phyloP scores from a whole-genome alignment of 352 stramenopile genomes.

The Globisporangium viniferum region DNA sequence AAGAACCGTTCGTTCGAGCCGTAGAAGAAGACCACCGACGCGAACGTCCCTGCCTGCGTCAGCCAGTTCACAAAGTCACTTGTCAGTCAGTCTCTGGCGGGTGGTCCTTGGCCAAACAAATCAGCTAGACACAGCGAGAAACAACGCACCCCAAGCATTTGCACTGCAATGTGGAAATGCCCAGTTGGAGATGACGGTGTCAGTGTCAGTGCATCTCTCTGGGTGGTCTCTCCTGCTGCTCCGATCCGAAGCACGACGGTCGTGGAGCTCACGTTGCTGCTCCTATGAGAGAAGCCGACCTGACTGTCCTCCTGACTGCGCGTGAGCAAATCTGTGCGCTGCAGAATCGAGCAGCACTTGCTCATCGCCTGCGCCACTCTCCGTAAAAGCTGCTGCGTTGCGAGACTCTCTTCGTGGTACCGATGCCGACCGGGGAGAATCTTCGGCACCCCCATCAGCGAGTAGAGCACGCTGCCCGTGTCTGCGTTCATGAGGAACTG shows the following conservation, averaged over 20 bases:
- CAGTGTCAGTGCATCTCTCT: neutral
- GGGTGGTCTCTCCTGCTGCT: neutral
- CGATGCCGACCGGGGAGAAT: neutral
- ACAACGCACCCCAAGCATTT: slow-evolving; percentile 36
- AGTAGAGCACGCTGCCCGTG: slow-evolving; percentile 25
- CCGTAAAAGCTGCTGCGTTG: slow-evolving; percentile 24
- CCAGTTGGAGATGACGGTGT: neutral
- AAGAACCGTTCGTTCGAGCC: slow-evolving; percentile 10
- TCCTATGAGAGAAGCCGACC: slow-evolving; percentile 6
- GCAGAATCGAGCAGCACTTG: slow-evolving; percentile 24
- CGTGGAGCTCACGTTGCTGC: slow-evolving; percentile 2
- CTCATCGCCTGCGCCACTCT: slow-evolving; percentile 28
- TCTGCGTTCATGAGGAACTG: slow-evolving; percentile 42
- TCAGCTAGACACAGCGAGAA: neutral
- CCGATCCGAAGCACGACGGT: slow-evolving; percentile 14
- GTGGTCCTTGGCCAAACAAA: neutral
- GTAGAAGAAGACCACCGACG: slow-evolving; percentile 20
- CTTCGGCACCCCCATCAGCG: slow-evolving; percentile 8
- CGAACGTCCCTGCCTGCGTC: slow-evolving; percentile 20
- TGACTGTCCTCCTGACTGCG: slow-evolving; percentile 10
- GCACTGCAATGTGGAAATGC: slow-evolving; percentile 28
- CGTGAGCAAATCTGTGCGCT: slow-evolving; percentile 10
- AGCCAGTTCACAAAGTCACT: neutral
- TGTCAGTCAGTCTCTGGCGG: neutral
- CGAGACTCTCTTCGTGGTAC: slow-evolving; percentile 14